phyloP scores from a whole-genome alignment of 148 eudicot genomes.

The Cornus florida region DNA sequence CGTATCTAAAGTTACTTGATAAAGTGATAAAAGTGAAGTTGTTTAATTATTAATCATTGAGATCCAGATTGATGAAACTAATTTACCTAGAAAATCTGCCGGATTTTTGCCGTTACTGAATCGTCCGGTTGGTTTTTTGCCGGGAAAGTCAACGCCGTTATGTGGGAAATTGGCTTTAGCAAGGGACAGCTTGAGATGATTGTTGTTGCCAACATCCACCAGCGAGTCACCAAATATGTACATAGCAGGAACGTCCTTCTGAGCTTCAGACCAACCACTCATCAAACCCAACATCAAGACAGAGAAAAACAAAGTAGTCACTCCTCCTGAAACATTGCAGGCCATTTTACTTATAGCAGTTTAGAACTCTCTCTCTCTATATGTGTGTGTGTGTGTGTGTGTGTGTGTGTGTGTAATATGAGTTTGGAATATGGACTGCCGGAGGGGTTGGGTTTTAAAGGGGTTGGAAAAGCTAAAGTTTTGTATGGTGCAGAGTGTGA shows the following conservation, averaged over 20 bases:
- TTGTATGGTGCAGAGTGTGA: neutral
- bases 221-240: constrained; percentile 89
- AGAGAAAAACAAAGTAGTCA: neutral
- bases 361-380: neutral
- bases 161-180: constrained; percentile 77
- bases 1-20: neutral
- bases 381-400: no score
- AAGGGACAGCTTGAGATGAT: constrained; percentile 58
- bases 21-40: no score
- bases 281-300: constrained; percentile 6
- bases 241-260: constrained; percentile 55
- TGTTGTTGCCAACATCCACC: constrained; percentile 86
- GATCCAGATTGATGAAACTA: neutral
- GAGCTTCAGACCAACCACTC: constrained; percentile 9
- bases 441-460: neutral
- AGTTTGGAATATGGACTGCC: neutral
- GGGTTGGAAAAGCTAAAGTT: neutral
- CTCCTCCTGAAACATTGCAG: neutral
- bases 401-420: no score
- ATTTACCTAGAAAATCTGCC: constrained; percentile 83
- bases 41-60: no score
- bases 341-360: neutral
- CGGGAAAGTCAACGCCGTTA: constrained; percentile 77
- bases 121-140: constrained; percentile 67
- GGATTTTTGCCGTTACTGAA: constrained; percentile 85